Evolutionary conservation across 495 filamentous ascomycete species (phyloP).

Genomic region (Talaromyces trachyspermus): DNA sequence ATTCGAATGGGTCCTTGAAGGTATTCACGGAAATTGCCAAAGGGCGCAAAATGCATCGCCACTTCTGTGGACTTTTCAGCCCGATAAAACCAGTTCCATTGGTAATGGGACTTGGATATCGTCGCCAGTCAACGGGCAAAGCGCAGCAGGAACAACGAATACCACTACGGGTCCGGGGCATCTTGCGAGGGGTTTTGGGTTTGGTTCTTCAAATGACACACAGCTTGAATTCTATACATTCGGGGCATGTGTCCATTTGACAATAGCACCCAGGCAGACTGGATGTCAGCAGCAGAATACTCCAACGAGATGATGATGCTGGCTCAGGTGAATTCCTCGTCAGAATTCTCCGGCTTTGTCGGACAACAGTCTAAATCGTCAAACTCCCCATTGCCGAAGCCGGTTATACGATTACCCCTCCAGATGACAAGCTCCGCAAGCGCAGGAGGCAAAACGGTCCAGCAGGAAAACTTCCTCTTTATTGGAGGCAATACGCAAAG

Average conservation of each 20-base stretch:
- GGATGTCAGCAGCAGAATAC: constrained; percentile 63
- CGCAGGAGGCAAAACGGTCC: constrained; percentile 42
- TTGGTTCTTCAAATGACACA: constrained; percentile 49
- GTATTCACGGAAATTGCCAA: constrained; percentile 61
- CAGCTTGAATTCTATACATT: constrained; percentile 60
- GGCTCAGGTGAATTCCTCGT: constrained; percentile 16
- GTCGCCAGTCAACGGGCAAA: constrained; percentile 15
- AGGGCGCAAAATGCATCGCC: constrained; percentile 28
- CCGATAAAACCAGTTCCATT: constrained; percentile 25
- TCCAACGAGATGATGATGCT: constrained; percentile 66
- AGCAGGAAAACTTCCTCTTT: constrained; percentile 70
- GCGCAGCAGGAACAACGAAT: constrained; percentile 29
- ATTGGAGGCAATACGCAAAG: constrained; percentile 76
- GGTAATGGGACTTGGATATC: constrained; percentile 53
- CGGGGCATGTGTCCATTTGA: constrained; percentile 75
- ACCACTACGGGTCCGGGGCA: constrained; percentile 42
- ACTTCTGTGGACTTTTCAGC: constrained; percentile 49
- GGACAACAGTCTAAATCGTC: constrained; percentile 35
- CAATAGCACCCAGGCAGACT: constrained; percentile 32
- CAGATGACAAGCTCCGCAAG: constrained; percentile 52
- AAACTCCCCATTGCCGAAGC: constrained; percentile 72
- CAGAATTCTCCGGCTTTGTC: constrained; percentile 22
- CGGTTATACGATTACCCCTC: constrained; percentile 73
- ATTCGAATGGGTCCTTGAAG: constrained; percentile 56
- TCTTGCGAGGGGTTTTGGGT: constrained; percentile 59